Percentiles rank a stretch among this genome's conserved stretches.
These are phyloP conservation scores for Macrocybe gigantea DNA, from an alignment of 768 basidiomycete species.

Conservation along the genomic window DNA sequence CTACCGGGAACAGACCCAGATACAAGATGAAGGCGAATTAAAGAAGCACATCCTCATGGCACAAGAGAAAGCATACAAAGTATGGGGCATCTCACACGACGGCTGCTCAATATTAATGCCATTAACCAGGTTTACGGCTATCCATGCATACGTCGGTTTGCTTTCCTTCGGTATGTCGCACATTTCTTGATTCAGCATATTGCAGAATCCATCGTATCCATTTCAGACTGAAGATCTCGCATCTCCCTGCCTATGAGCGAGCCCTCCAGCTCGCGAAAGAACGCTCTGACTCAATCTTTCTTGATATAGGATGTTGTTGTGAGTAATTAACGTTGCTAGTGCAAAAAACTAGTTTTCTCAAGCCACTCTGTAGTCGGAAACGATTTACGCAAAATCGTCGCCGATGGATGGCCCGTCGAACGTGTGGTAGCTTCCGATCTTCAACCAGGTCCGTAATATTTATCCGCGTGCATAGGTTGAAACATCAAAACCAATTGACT, in stretches of 20 bases:
- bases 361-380: conserved; percentile 12
- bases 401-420: conserved; percentile 17
- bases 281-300: conserved; percentile 14
- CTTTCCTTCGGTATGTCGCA: conserved; percentile 23
- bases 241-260: conserved; percentile 13
- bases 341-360: not conserved
- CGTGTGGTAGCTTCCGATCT: conserved; percentile 18
- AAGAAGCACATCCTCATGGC: conserved; percentile 33
- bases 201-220: not conserved
- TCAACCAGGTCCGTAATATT: conserved; percentile 9
- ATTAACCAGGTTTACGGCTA: conserved; percentile 26
- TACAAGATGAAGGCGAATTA: conserved; percentile 27
- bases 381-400: conserved; percentile 17
- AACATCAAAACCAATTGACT: not conserved
- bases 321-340: conserved; percentile 1
- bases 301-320: conserved; percentile 23
- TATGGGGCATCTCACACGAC: not conserved
- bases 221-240: conserved; percentile 14
- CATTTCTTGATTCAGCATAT: not conserved
- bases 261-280: conserved; percentile 11
- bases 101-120: not conserved
- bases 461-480: not conserved
- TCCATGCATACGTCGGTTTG: conserved; percentile 30
- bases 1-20: conserved; percentile 29
- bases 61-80: conserved; percentile 27